A percentile compares a stretch with the other conserved stretches of the same genome.
Evolutionary conservation across 805 yeast genomes (phyloP).

Genomic region (Zygosaccharomyces siamensis): DNA sequence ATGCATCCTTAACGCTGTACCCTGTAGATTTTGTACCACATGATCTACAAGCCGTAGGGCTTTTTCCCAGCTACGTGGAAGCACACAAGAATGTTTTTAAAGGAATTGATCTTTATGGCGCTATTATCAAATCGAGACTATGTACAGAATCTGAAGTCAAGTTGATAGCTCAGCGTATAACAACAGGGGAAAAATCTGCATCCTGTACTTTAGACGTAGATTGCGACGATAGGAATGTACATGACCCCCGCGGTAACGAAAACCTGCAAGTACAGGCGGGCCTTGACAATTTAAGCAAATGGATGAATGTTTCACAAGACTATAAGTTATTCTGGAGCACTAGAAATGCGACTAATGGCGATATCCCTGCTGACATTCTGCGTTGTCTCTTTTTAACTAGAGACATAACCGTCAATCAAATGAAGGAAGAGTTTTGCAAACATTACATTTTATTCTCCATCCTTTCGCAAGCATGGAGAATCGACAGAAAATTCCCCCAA

Average conservation of each 20-base stretch:
- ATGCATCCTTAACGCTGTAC: constrained; percentile 13
- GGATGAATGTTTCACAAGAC: constrained; percentile 6
- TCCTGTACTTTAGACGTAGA: neutral
- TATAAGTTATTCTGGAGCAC: constrained; percentile 17
- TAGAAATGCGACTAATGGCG: constrained; percentile 6
- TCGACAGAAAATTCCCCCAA: neutral
- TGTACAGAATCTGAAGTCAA: constrained; percentile 1
- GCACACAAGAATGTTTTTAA: constrained; percentile 15
- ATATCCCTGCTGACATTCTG: constrained; percentile 26
- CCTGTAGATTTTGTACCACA: constrained; percentile 11
- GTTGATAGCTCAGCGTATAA: neutral
- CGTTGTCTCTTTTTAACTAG: constrained; percentile 20
- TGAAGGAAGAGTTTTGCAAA: constrained; percentile 25
- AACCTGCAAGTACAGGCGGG: neutral
- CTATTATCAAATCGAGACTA: constrained; percentile 8
- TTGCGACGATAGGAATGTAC: neutral
- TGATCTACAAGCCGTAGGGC: constrained; percentile 21
- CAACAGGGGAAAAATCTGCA: neutral
- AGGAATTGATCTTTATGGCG: constrained; percentile 12
- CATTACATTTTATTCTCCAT: constrained; percentile 20
- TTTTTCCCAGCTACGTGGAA: constrained; percentile 21
- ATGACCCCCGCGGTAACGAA: neutral
- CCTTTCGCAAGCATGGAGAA: constrained; percentile 13
- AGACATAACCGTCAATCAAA: constrained; percentile 9
- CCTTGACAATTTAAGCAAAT: constrained; percentile 5